Percentiles rank a stretch among this genome's conserved stretches.
Evolutionary conservation across 352 stramenopile species (phyloP).

Genomic region (Phytophthora chlamydospora): DNA sequence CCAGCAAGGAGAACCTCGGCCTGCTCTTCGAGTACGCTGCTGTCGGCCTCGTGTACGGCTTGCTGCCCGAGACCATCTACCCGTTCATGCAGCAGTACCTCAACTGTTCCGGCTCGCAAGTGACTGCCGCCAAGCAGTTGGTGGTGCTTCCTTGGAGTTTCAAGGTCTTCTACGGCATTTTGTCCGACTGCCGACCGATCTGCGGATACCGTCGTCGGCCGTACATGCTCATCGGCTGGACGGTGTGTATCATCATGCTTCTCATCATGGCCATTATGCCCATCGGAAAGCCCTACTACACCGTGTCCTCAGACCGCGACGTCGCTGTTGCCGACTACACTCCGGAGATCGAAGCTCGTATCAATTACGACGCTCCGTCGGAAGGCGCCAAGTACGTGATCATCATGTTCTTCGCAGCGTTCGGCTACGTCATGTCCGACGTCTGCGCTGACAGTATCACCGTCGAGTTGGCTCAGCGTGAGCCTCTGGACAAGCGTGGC

Average conservation of each 20-base stretch:
- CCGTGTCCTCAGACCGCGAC: conserved; percentile 15
- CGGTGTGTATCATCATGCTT: conserved; percentile 32
- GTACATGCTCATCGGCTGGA: conserved; percentile 50
- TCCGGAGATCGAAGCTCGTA: conserved; percentile 21
- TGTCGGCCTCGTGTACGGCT: conserved; percentile 41
- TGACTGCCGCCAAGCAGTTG: conserved; percentile 36
- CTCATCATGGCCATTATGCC: conserved; percentile 34
- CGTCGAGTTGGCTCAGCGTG: conserved; percentile 44
- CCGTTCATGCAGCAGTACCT: conserved; percentile 59
- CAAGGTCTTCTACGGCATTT: too few relatives aligned
- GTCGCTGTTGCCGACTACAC: conserved; percentile 26
- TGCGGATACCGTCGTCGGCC: conserved; percentile 32
- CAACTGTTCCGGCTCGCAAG: conserved; percentile 30
- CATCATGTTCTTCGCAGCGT: conserved; percentile 52
- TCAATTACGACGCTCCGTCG: conserved; percentile 28
- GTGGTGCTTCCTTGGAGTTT: conserved; percentile 65
- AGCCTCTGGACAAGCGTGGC: conserved; percentile 35
- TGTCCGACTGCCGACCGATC: conserved; percentile 73
- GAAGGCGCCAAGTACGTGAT: conserved; percentile 41
- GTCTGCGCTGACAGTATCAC: conserved; percentile 58
- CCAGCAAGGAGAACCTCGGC: conserved; percentile 43
- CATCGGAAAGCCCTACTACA: conserved; percentile 45
- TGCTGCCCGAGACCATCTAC: conserved; percentile 45
- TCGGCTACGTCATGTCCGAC: conserved; percentile 67
- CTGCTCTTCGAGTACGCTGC: conserved; percentile 48